These are phyloP conservation scores for Agrostemma githago DNA, from an alignment of 148 eudicot genomes.

Conservation along the genomic window DNA sequence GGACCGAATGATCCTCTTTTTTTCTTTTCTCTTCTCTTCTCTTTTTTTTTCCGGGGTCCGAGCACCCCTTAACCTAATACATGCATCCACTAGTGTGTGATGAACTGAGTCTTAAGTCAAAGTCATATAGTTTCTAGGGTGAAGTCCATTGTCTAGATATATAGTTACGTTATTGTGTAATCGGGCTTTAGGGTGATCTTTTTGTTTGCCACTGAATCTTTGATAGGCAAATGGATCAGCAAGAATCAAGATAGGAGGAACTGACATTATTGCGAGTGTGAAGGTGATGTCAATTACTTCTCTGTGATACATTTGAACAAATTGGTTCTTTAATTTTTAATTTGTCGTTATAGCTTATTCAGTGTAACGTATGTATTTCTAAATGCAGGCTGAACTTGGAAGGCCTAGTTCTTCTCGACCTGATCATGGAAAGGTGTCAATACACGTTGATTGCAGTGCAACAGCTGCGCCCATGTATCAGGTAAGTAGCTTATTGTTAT, in stretches of 20 bases:
- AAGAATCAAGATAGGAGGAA: constrained; percentile 71
- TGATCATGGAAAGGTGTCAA: too few relatives aligned
- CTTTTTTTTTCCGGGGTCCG: too few relatives aligned
- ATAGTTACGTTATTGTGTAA: background rate
- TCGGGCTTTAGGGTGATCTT: background rate
- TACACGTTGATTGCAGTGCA: too few relatives aligned
- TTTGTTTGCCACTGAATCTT: constrained; percentile 11
- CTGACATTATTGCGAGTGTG: constrained; percentile 88
- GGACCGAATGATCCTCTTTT: too few relatives aligned
- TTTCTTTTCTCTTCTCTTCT: too few relatives aligned
- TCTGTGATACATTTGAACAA: background rate
- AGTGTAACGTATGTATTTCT: background rate
- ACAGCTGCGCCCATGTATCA: constrained; percentile 28
- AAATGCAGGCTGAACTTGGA: constrained; percentile 78
- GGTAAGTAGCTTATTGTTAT: constrained; percentile 33
- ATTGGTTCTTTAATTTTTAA: background rate
- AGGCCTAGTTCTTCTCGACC: constrained; percentile 53
- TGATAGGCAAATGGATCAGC: constrained; percentile 90
- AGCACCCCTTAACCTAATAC: too few relatives aligned
- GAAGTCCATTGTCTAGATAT: background rate
- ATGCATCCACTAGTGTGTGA: background rate
- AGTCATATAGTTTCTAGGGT: too few relatives aligned
- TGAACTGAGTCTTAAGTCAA: background rate
- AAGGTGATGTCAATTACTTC: constrained; percentile 42
- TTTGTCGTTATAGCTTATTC: background rate